Base-by-base conservation (phyloP, 192 early-diverging fungal species). In the Obelidium mucronatum region DNA sequence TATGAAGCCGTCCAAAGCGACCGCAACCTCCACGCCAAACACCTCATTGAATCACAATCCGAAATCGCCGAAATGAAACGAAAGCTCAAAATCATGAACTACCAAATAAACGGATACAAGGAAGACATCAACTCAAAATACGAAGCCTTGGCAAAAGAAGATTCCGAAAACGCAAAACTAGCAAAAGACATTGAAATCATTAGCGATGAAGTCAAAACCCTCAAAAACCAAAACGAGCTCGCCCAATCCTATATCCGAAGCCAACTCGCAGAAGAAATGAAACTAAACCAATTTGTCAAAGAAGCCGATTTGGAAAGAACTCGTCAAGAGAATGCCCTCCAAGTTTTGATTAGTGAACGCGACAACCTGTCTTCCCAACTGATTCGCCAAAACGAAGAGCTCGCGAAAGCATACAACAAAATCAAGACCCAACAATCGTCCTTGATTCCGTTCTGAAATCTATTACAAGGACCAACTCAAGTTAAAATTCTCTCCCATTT, bases 1-100 rank as follows among this genome's bases (percentile, higher is more conserved):
- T 90, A 90, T 74, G 89, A 90, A 58, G 84, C 88, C 0, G 86
- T 90, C 66, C 88, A 90, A 75, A 85, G 85, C 53, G 89, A 90
- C 69, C 73, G 89, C 19, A 90, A 90, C 53, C 70, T 90, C 62
- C 85, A 90, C 60, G 79, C 79, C 66, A 90, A 90, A 54, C 85
- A 90, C 62, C 76, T 90, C 48, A 81, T 90, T 30, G 88, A 90
- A 76, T 83, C 87, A 36, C 85, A 89, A 69, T 58, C 75, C 44
- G 88, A 90, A 68, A 90, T 90, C 67, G 72, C 82, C 19, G 88
- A 90, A 69, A 90, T 90, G 86, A 89, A 89, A 77, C 81, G 87
- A 2, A 85, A 79, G 68, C 80, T 90, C 36, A 90, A 89, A 67
- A 83, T 90, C 73, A 90, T 90, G 88, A 90, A 90, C 74, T 90